Base-by-base conservation (phyloP, 331 rosid species). In the Cydonia oblonga region DNA sequence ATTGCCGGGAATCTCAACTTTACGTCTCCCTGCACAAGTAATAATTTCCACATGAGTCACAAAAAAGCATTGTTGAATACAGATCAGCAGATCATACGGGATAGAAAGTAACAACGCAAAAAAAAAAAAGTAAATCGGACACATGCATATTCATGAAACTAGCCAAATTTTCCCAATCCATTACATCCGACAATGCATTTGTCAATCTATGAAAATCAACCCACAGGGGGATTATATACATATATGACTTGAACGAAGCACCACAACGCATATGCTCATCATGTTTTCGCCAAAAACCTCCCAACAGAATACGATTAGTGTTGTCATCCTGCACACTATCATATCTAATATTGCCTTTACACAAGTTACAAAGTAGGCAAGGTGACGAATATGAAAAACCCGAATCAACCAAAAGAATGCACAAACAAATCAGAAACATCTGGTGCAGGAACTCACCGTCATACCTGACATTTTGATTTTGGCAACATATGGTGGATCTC, bases 401-500 rank as follows among this genome's bases (percentile, higher is more conserved):
- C 49, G 26, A 56, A 58, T 5, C 51, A 19, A 25, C 18, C 13
- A 61, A 19, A 25, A 42, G 74, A 25, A 44, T 11, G 7, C 24
- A 10, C 1, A 22, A 38, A 54, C n/a, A 56, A 64, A 75, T 8
- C 42, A 49, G 61, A 42, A 32, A 76, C 60, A 76, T 62, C 78
- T 77, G 63, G 52, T 63, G 70, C 40, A 78, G 74, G 66, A 79
- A 90, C 96, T 92, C 92, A 88, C 96, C 96, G 83, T 88, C 96
- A 76, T 89, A 95, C 97, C 96, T 95, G 91, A 86, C 90, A 81
- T 74, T 87, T 87, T 76, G 85, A 38, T 71, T 63, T 70, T 24
- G 78, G 79, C 68, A 75, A 78, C 80, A 78, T 1, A 64, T 54
- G 78, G 69, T 71, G 44, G 64, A 46, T 68, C 75, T 80, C 77